Evolutionary conservation across 83 land plant genomes (phyloP).

Genomic region (Diphasiastrum complanatum): DNA sequence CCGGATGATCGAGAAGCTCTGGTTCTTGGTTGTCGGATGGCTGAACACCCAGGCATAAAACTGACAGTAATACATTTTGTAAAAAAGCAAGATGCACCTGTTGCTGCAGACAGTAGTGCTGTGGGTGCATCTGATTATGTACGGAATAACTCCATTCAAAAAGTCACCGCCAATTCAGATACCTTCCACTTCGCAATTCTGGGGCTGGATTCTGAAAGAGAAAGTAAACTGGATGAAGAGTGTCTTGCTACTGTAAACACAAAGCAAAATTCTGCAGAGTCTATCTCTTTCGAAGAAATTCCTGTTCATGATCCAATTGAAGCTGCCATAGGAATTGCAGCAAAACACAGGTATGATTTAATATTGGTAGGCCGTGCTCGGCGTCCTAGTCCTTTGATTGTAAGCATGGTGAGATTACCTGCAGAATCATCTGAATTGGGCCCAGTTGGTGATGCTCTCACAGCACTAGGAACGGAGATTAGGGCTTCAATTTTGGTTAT

Average conservation of each 20-base stretch:
- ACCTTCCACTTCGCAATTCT: no score
- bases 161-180: background rate
- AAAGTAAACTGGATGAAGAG: conserved; percentile 73
- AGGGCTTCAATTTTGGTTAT: no score
- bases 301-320: conserved; percentile 26
- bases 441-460: no score
- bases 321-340: conserved; percentile 32
- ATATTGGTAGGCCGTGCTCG: no score
- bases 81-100: background rate
- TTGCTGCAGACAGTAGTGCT: background rate
- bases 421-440: no score
- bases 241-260: conserved; percentile 23
- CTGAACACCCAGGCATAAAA: conserved; percentile 54
- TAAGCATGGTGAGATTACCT: no score
- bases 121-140: background rate
- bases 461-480: no score
- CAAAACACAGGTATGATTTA: background rate
- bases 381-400: no score
- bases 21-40: conserved; percentile 51
- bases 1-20: conserved; percentile 80
- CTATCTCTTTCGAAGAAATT: conserved; percentile 41
- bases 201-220: no score
- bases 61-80: conserved; percentile 57
- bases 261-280: background rate
- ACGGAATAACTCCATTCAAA: background rate